These are phyloP conservation scores for Wickerhamiella azymoides DNA, from an alignment of 805 yeast species.

Conservation along the genomic window DNA sequence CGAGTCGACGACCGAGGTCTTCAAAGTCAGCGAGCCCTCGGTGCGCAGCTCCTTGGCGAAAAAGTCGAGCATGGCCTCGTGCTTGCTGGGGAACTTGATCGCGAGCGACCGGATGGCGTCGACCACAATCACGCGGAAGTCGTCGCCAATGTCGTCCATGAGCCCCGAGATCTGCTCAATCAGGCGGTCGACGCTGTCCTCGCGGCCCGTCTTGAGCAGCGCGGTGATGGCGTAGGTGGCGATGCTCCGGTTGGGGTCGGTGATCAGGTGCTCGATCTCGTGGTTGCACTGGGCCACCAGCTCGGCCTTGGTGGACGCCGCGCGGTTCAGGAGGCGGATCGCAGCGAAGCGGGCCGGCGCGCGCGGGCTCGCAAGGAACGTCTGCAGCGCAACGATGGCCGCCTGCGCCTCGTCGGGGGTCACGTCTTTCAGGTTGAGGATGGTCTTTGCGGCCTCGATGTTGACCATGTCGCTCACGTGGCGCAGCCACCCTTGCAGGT, in stretches of 20 bases:
- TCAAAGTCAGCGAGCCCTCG: constrained; percentile 79
- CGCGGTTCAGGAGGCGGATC: constrained; percentile 72
- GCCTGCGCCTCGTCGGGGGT: constrained; percentile 44
- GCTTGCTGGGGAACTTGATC: constrained; percentile 82
- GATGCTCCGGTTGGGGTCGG: constrained; percentile 78
- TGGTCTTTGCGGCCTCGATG: constrained; percentile 77
- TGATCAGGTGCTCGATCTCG: constrained; percentile 76
- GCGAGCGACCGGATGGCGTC: constrained; percentile 91
- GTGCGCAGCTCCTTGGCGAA: constrained; percentile 74
- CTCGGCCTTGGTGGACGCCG: constrained; percentile 69
- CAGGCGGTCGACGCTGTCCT: constrained; percentile 75
- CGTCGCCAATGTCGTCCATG: constrained; percentile 90
- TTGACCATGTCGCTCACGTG: constrained; percentile 82
- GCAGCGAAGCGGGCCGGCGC: constrained; percentile 87
- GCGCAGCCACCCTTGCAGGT: constrained; percentile 55
- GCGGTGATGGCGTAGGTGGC: constrained; percentile 97
- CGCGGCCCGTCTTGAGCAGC: constrained; percentile 84
- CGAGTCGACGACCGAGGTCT: constrained; percentile 81
- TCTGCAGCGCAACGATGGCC: constrained; percentile 63
- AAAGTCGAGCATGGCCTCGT: constrained; percentile 66
- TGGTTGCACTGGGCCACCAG: constrained; percentile 57
- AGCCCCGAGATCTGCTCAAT: constrained; percentile 76
- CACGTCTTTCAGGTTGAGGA: constrained; percentile 42
- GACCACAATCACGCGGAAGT: constrained; percentile 84
- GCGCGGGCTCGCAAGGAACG: constrained; percentile 72